These are phyloP conservation scores for Pinus albicaulis DNA, from an alignment of 75 land plant species.

Conservation along the genomic window DNA sequence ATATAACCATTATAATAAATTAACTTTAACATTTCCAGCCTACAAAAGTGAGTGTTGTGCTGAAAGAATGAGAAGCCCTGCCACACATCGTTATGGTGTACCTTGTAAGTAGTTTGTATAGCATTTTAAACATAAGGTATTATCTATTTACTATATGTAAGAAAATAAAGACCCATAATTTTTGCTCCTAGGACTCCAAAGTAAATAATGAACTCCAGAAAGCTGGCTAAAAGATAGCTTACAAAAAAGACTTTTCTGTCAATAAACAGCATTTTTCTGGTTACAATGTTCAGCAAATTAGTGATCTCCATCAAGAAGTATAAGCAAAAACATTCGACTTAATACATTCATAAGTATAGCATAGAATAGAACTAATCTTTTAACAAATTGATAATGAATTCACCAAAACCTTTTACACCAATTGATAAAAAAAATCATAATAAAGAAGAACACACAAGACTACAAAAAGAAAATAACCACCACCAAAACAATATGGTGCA, in stretches of 20 bases:
- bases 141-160: too few species aligned
- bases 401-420: neutral
- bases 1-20: too few species aligned
- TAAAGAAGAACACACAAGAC: slow-evolving; percentile 10
- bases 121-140: too few species aligned
- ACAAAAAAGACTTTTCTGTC: neutral
- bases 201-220: too few species aligned
- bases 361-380: neutral
- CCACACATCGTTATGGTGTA: too few species aligned
- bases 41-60: too few species aligned
- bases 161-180: too few species aligned
- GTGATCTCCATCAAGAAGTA: neutral
- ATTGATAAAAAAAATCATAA: neutral
- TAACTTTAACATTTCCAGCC: too few species aligned
- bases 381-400: neutral
- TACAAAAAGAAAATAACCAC: neutral
- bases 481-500: neutral
- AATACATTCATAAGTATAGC: neutral
- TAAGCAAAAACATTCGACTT: neutral
- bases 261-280: neutral
- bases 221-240: too few species aligned
- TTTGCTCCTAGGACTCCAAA: too few species aligned
- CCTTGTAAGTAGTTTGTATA: too few species aligned
- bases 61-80: too few species aligned
- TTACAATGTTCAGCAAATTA: neutral